phyloP scores from a whole-genome alignment of 371 early-diverging fungal genomes.

The Lichtheimia corymbifera region DNA sequence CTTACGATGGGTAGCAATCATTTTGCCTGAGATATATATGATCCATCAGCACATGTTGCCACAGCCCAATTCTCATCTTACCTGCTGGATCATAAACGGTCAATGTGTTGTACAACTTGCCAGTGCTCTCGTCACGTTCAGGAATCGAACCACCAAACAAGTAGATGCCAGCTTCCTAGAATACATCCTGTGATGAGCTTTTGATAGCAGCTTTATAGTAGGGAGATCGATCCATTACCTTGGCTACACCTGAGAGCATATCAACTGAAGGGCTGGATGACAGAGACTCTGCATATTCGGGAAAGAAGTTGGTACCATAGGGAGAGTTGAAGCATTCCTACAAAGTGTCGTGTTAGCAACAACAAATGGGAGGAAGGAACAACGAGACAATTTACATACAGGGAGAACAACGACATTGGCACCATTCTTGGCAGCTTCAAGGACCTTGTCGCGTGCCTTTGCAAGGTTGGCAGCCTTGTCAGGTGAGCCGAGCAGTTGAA shows the following conservation, averaged over 20 bases:
- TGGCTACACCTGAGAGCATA: slow-evolving; percentile 82
- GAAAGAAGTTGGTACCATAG: slow-evolving; percentile 89
- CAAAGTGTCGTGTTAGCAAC: neutral
- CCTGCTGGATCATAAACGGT: slow-evolving; percentile 87
- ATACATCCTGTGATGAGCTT: too few species aligned
- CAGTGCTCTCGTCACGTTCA: slow-evolving; percentile 62
- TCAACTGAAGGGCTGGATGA: slow-evolving; percentile 57
- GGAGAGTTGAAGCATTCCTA: slow-evolving; percentile 96
- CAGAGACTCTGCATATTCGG: slow-evolving; percentile 73
- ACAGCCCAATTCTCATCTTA: neutral
- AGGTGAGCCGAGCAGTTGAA: slow-evolving; percentile 74
- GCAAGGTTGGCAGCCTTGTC: slow-evolving; percentile 81
- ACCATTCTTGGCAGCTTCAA: slow-evolving; percentile 82
- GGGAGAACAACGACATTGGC: slow-evolving; percentile 90
- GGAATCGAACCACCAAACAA: slow-evolving; percentile 90
- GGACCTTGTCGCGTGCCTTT: slow-evolving; percentile 73
- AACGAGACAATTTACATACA: slow-evolving; percentile 30
- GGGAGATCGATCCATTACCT: slow-evolving; percentile 30
- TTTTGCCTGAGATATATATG: slow-evolving; percentile 25
- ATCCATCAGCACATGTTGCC: neutral
- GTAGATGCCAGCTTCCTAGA: slow-evolving; percentile 74
- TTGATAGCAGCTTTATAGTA: too few species aligned
- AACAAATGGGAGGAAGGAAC: neutral
- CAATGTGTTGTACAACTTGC: slow-evolving; percentile 86
- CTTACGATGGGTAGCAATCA: slow-evolving; percentile 72